Percentiles rank a stretch among this genome's conserved stretches.
Evolutionary conservation across 768 basidiomycete genomes (phyloP).

Genomic region (Lentinus tigrinus): DNA sequence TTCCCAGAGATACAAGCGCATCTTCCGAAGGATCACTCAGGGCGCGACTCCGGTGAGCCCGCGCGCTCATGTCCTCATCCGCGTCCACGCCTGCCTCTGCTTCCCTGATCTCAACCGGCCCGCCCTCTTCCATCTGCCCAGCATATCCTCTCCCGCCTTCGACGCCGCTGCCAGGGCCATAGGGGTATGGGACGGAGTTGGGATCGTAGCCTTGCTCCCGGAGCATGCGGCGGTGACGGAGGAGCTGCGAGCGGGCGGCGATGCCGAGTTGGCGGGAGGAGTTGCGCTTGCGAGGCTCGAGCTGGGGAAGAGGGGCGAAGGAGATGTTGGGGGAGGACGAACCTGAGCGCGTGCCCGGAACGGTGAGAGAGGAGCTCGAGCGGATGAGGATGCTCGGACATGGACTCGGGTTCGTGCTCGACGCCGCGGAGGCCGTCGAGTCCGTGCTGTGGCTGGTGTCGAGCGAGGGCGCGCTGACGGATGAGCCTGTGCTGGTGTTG

Average conservation of each 20-base stretch:
- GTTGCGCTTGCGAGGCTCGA: constrained; percentile 31
- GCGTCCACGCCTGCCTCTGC: constrained; percentile 13
- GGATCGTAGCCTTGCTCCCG: constrained; percentile 17
- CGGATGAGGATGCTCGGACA: constrained; percentile 19
- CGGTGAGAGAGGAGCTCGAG: constrained; percentile 18
- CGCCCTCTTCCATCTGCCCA: not conserved
- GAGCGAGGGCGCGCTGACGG: constrained; percentile 6
- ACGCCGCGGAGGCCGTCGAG: constrained; percentile 1
- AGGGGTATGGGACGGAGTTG: constrained; percentile 4
- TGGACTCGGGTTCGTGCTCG: constrained; percentile 12
- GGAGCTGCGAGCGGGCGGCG: constrained; percentile 36
- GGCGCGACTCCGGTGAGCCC: not conserved
- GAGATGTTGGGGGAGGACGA: constrained; percentile 23
- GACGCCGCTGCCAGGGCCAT: constrained; percentile 12
- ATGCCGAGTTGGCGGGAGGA: constrained; percentile 32
- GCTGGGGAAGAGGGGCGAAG: constrained; percentile 36
- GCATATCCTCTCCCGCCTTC: not conserved
- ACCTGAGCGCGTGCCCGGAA: constrained; percentile 11
- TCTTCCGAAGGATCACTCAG: constrained; percentile 24
- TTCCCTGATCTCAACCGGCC: constrained; percentile 7
- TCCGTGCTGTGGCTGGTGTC: not conserved
- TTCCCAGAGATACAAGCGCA: constrained; percentile 24
- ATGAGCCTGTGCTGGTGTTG: not conserved
- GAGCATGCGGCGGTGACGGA: constrained; percentile 29
- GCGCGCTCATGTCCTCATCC: constrained; percentile 5